Conservation (phyloP, 305 asterid species). For the Fraxinus baroniana region DNA sequence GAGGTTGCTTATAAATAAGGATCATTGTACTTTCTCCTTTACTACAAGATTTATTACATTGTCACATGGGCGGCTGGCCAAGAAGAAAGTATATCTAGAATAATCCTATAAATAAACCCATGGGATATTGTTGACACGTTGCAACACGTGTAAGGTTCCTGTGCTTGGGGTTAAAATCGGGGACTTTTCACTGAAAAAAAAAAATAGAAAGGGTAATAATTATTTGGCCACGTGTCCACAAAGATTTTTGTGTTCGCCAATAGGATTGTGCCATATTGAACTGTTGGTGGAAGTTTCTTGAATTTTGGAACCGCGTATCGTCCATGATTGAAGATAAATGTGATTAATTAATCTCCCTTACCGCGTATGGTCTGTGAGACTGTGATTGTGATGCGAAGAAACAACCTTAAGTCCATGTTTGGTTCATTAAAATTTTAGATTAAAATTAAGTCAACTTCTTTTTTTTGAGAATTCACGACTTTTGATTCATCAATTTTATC, state of each 20-base stretch:
- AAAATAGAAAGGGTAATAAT: background rate
- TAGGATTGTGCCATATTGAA: conserved; percentile 1
- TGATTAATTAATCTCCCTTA: background rate
- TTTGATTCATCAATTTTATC: no score
- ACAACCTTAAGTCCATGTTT: background rate
- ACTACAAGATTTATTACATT: no score
- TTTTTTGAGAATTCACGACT: no score
- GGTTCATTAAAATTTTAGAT: background rate
- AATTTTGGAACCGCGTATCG: conserved; percentile 10
- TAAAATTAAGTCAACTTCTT: background rate
- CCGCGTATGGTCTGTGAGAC: background rate
- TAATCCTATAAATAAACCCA: background rate
- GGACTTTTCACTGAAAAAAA: background rate
- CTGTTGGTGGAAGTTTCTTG: conserved; percentile 27
- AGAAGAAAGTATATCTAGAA: no score
- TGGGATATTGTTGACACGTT: conserved; percentile 17
- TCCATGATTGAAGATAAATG: background rate
- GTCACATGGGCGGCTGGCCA: no score
- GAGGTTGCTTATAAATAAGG: no score
- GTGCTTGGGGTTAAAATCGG: background rate
- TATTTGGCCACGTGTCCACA: conserved; percentile 21
- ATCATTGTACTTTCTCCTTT: no score
- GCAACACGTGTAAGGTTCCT: conserved; percentile 34
- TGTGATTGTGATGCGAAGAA: background rate
- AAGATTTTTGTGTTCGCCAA: conserved; percentile 10